Evolutionary conservation across 106 monocot species (phyloP), one percentile per base, ranked within the genome.

Genomic region (Dendrobium chrysotoxum): DNA sequence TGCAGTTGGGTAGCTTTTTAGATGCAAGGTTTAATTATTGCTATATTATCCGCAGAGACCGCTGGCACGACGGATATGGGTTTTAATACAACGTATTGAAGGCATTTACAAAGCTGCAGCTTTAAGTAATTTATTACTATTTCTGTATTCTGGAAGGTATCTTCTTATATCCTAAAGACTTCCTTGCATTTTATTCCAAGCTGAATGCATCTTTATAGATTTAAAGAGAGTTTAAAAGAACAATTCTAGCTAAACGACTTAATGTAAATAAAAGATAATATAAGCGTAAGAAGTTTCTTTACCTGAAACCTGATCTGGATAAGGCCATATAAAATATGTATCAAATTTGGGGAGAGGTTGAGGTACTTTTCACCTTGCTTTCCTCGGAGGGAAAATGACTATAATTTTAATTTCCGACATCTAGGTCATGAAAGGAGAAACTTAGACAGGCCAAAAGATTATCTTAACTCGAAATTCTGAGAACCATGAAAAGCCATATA

Each of bases 121-220:
- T 74, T 91, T 91, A 71, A 74, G 31, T 71, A 99, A 99, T 75
- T 79, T 95, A 57, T 65, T 99, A 83, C 75, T 99, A 79, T 99
- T 99, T 83, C 82, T 99, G 30, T 93, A 87, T 78, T 84, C 86
- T 80, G 99, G 95, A 88, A 99, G 95, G 95, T 99, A 85, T 18
- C 8, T 17, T 78, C 64, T 35, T 46, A 23, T 78, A 5, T 50
- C 16, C 25, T 42, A 16, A 8, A 31, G n/a, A 23, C 68, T 80
- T 66, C 28, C 38, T 72, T 77, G 50, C 23, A 17, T 28, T 42
- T 28, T 46, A 65, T 18, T 38, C 11, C 23, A 50, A 76, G 9
- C 4, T 47, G 26, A 46, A 76, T 50, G 46, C 18, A 47, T n/a
- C 3, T 31, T 70, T 70, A 47, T 47, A 76, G 45, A 47, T 23